phyloP scores from a whole-genome alignment of 2,329 filamentous ascomycete genomes.

The Pyrenochaeta sp. region DNA sequence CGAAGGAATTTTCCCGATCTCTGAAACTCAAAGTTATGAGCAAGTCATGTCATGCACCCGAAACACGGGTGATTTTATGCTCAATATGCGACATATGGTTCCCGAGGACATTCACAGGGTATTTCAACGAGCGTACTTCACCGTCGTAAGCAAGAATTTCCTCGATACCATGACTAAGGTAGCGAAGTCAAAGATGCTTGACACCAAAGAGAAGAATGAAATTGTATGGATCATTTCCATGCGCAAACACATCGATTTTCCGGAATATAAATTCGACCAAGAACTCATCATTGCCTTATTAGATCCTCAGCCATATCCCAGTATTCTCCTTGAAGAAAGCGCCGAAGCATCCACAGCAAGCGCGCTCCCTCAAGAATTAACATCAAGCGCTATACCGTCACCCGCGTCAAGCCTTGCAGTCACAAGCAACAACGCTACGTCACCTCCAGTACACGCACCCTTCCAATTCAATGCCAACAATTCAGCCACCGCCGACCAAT shows the following conservation, averaged over 20 bases:
- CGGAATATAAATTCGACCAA: constrained; percentile 37
- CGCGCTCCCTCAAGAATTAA: neutral
- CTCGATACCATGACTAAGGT: constrained; percentile 25
- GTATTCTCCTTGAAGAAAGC: neutral
- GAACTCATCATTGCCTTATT: constrained; percentile 37
- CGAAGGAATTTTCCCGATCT: constrained; percentile 39
- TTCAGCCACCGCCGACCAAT: neutral
- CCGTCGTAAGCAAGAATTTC: constrained; percentile 34
- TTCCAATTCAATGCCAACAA: constrained; percentile 29
- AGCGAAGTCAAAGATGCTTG: constrained; percentile 22
- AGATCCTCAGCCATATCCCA: constrained; percentile 7
- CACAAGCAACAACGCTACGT: neutral
- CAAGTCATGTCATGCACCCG: constrained; percentile 34
- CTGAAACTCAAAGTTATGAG: constrained; percentile 26
- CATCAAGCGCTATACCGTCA: neutral
- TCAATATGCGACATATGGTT: constrained; percentile 30
- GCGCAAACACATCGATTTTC: constrained; percentile 25
- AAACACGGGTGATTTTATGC: constrained; percentile 29
- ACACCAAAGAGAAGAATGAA: constrained; percentile 32
- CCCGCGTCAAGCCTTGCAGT: constrained; percentile 1
- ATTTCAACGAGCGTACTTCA: constrained; percentile 39
- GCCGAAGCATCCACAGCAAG: neutral
- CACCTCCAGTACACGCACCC: constrained; percentile 3
- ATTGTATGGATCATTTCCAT: constrained; percentile 29
- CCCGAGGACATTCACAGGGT: constrained; percentile 29